Percentiles rank a stretch among this genome's conserved stretches.
phyloP scores from a whole-genome alignment of 352 stramenopile species.

The Phytophthora uliginosa region DNA sequence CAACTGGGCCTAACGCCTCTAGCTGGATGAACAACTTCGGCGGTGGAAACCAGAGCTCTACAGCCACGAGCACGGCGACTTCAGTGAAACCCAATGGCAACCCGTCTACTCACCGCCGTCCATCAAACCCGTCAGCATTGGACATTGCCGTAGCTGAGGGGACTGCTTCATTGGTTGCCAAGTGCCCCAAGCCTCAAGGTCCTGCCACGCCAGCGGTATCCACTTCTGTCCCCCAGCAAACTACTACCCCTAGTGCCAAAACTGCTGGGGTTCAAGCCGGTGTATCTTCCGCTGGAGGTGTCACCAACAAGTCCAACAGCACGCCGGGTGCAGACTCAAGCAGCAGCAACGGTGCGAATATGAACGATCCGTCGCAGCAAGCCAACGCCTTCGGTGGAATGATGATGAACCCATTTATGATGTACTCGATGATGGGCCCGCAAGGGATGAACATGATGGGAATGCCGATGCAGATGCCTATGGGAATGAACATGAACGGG shows the following conservation, averaged over 20 bases:
- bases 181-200: slow-evolving; percentile 15
- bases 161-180: slow-evolving; percentile 49
- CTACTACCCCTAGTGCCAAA: slow-evolving; percentile 14
- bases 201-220: background rate
- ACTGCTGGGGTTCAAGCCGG: slow-evolving; percentile 1
- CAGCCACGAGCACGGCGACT: slow-evolving; percentile 27
- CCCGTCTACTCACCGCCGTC: slow-evolving; percentile 13
- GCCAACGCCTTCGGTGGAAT: slow-evolving; percentile 49
- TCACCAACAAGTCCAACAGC: slow-evolving; percentile 12
- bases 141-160: slow-evolving; percentile 45
- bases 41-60: slow-evolving; percentile 28
- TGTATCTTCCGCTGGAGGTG: background rate
- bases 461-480: slow-evolving; percentile 65
- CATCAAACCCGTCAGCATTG: slow-evolving; percentile 19
- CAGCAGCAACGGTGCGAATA: slow-evolving; percentile 20
- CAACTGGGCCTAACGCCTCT: slow-evolving; percentile 16
- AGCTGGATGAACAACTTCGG: slow-evolving; percentile 49
- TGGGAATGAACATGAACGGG: slow-evolving; percentile 48
- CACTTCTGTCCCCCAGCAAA: slow-evolving; percentile 13
- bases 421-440: slow-evolving; percentile 84
- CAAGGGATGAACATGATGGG: slow-evolving; percentile 53
- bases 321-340: slow-evolving; percentile 2
- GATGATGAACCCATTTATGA: slow-evolving; percentile 89
- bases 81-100: slow-evolving; percentile 29
- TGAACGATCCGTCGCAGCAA: slow-evolving; percentile 28